Conservation (phyloP, 208 protist species). For the Wallacemonas sp. region DNA sequence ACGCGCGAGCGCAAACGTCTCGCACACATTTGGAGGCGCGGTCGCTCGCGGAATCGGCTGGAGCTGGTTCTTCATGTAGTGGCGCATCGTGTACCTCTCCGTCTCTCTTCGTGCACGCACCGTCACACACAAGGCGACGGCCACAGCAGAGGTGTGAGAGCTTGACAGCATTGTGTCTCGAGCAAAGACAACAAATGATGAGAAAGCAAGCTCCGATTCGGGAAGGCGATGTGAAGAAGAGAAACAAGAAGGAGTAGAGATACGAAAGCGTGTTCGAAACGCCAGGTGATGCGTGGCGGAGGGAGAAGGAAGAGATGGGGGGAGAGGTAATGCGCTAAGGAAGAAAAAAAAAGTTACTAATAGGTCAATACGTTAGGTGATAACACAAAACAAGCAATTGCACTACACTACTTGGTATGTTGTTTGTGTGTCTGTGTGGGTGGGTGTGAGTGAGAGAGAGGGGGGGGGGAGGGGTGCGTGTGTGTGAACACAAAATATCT, state of each 20-base stretch:
- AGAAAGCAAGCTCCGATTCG: conserved; percentile 1
- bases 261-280: no score
- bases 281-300: no score
- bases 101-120: not conserved
- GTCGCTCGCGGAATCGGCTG: conserved; percentile 19
- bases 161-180: conserved; percentile 8
- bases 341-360: conserved; percentile 11
- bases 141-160: conserved; percentile 6
- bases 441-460: no score
- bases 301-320: no score
- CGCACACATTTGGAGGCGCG: conserved; percentile 20
- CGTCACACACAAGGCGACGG: conserved; percentile 6
- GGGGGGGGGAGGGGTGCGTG: no score
- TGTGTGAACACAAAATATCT: no score
- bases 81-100: not conserved
- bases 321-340: not conserved
- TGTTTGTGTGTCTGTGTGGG: no score
- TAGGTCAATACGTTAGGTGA: not conserved
- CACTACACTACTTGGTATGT: no score
- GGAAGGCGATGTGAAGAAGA: no score
- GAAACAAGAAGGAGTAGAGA: no score
- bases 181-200: not conserved
- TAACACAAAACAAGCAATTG: no score
- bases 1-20: conserved; percentile 28
- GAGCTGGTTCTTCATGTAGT: conserved; percentile 18